Conservation (phyloP, 257 asterid species). For the Misopates orontium region DNA sequence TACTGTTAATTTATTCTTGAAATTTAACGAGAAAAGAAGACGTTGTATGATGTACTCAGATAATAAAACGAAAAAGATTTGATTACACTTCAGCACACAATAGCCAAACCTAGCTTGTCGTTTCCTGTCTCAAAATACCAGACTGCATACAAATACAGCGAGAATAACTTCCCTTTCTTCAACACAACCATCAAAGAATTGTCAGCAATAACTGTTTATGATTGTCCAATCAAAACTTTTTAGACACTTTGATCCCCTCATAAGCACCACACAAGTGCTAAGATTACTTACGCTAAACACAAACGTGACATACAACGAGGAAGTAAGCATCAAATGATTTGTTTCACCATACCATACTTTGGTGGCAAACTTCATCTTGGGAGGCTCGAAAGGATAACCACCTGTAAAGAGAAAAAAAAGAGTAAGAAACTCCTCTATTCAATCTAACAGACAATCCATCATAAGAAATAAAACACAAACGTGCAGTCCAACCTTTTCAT, state of each 20-base stretch:
- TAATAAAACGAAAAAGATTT: neutral
- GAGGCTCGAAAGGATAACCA: slow-evolving; percentile 97
- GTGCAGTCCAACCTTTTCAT: too few relatives aligned
- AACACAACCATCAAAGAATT: neutral
- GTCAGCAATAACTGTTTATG: neutral
- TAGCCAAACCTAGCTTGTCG: neutral
- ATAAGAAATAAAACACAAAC: too few relatives aligned
- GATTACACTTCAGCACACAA: slow-evolving; percentile 1
- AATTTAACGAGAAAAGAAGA: neutral
- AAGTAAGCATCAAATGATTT: slow-evolving; percentile 14
- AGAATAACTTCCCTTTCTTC: neutral
- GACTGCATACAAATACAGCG: neutral
- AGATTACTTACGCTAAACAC: slow-evolving; percentile 17
- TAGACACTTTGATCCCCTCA: neutral
- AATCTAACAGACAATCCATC: too few relatives aligned
- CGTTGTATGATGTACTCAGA: neutral
- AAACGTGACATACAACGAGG: slow-evolving; percentile 19
- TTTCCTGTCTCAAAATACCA: neutral
- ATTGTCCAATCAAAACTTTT: slow-evolving; percentile 8
- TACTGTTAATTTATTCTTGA: neutral
- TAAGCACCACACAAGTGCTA: slow-evolving; percentile 20
- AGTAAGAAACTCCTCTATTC: slow-evolving; percentile 1
- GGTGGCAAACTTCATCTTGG: slow-evolving; percentile 84
- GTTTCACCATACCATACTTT: slow-evolving; percentile 87
- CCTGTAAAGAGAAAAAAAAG: slow-evolving; percentile 49